A percentile compares a stretch with the other conserved stretches of the same genome.
Evolutionary conservation across 2,329 filamentous ascomycete species (phyloP).

Genomic region (Microdochium nivale): DNA sequence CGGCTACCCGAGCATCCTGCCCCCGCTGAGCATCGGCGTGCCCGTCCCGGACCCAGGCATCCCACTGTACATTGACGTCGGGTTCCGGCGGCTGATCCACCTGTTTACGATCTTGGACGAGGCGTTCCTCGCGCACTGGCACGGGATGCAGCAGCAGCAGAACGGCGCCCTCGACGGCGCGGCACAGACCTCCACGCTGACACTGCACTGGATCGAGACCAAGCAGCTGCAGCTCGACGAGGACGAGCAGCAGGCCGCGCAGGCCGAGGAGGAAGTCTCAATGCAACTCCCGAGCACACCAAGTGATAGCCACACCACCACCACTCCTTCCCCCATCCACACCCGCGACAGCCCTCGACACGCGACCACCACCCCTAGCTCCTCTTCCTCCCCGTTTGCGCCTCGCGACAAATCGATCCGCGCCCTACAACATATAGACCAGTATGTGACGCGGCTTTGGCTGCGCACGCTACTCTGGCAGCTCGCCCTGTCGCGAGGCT

Average conservation of each 20-base stretch:
- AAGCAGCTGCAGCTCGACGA: slow-evolving; percentile 30
- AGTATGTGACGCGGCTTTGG: slow-evolving; percentile 31
- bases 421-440: slow-evolving; percentile 27
- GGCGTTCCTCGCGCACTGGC: slow-evolving; percentile 27
- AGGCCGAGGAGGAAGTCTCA: slow-evolving; percentile 16
- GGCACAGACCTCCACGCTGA: slow-evolving; percentile 11
- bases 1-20: slow-evolving; percentile 29
- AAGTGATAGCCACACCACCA: too few species aligned
- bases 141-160: slow-evolving; percentile 12
- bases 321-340: background rate
- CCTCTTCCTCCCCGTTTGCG: background rate
- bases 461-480: slow-evolving; percentile 32
- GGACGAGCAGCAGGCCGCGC: slow-evolving; percentile 23
- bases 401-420: background rate
- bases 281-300: slow-evolving; percentile 11
- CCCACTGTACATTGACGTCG: slow-evolving; percentile 24
- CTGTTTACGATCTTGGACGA: slow-evolving; percentile 29
- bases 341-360: background rate
- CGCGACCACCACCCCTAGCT: background rate
- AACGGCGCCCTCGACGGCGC: slow-evolving; percentile 2
- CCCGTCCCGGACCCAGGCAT: slow-evolving; percentile 22
- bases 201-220: slow-evolving; percentile 28
- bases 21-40: slow-evolving; percentile 20
- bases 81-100: slow-evolving; percentile 27
- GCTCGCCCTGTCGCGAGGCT: slow-evolving; percentile 27